Base-by-base conservation (phyloP, 2,329 filamentous ascomycete species). In the Phaeosphaeria sp. region DNA sequence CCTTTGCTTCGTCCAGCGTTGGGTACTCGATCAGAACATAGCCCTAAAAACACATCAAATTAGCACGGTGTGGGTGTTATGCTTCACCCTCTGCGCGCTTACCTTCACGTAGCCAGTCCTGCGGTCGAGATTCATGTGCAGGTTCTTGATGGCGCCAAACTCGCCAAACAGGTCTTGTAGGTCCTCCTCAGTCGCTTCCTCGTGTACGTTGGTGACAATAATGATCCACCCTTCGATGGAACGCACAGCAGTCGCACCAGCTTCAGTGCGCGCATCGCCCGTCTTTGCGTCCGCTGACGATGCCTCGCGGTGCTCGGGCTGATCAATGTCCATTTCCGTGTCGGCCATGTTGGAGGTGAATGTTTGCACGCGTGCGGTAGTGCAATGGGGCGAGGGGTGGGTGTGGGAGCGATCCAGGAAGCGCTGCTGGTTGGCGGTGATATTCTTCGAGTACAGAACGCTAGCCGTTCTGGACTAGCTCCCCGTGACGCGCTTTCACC, bases 161-260 rank as follows among this genome's bases (percentile, higher is more conserved):
- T 95, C 91, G 71, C 87, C 90, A 76, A 95, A 95, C 76, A 88
- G 84, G 76, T 95, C 92, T 71, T 90, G 90, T 55, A 95, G 77
- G 46, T 91, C 89, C 80, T 95, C 91, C 79, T 95, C 91, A 67
- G 89, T 90, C 50, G 91, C 90, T 77, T 95, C 91, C 74, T 95
- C 91, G 80, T 95, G 91, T 33, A 95, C 89, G 72, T 95, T 95
- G 52, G 91, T 93, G 65, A 91, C 91, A 62, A 92, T 88, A 71
- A 95, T 83, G 77, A 95, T 95, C 92, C 92, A 95, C 67, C 92
- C 91, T 79, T 95, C 91, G 72, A 95, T 93, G 54, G 90, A 93
- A 69, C 91, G 90, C 58, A 95, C 91, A 22, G 91, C 91, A 1
- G 89, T 92, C 54, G 91, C 91, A 74, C 90, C 89, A 39, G 85